phyloP scores from a whole-genome alignment of 2,329 filamentous ascomycete species.

The Diplodia sapinea region DNA sequence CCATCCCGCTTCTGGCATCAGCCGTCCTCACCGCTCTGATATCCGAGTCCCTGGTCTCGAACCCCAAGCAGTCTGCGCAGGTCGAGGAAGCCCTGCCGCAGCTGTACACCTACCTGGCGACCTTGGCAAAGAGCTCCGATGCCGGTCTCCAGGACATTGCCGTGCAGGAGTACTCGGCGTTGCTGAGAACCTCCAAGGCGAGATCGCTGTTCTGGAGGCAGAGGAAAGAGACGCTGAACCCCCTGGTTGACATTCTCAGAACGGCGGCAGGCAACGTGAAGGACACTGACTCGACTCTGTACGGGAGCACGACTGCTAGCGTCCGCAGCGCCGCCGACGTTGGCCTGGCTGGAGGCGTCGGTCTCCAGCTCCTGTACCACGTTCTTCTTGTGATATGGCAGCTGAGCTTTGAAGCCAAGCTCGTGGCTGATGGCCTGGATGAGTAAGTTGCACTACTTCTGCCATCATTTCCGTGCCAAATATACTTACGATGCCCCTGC shows the following conservation, averaged over 20 bases:
- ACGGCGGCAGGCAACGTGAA: constrained; percentile 75
- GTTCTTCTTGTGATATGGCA: constrained; percentile 95
- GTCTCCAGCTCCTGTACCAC: constrained; percentile 91
- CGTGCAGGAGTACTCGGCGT: constrained; percentile 85
- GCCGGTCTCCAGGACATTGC: constrained; percentile 93
- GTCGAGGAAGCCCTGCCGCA: constrained; percentile 79
- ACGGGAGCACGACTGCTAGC: constrained; percentile 57
- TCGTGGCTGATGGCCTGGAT: constrained; percentile 80
- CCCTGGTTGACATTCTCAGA: constrained; percentile 79
- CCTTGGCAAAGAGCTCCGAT: constrained; percentile 82
- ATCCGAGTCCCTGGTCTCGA: constrained; percentile 64
- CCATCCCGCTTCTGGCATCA: constrained; percentile 87
- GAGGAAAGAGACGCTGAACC: constrained; percentile 79
- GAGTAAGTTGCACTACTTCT: constrained; percentile 62
- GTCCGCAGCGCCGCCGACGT: constrained; percentile 69
- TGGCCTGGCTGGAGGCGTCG: constrained; percentile 74
- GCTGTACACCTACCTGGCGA: constrained; percentile 84
- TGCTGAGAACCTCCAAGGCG: constrained; percentile 76
- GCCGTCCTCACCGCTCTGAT: constrained; percentile 84
- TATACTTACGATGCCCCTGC: constrained; percentile 5
- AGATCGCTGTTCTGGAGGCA: constrained; percentile 91
- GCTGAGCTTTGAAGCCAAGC: constrained; percentile 81
- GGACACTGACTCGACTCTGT: constrained; percentile 67
- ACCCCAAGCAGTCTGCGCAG: constrained; percentile 64
- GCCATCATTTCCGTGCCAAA: constrained; percentile 16